A percentile compares a stretch with the other conserved stretches of the same genome.
Evolutionary conservation across 805 yeast genomes (phyloP).

Genomic region (Hanseniaspora meyeri): DNA sequence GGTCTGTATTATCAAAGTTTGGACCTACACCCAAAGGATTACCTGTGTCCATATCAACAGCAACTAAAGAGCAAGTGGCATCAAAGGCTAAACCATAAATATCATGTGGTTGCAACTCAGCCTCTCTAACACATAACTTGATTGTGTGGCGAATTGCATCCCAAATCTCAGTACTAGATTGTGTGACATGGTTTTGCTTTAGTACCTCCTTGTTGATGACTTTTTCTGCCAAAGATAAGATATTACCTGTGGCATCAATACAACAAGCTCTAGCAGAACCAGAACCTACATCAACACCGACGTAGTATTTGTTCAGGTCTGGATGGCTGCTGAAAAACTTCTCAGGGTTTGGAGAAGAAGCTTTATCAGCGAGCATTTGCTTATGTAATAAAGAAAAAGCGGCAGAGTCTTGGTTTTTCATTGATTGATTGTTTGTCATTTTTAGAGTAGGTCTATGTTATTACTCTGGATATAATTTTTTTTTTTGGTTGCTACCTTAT

Average conservation of each 20-base stretch:
- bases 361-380: slow-evolving; percentile 7
- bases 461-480: neutral
- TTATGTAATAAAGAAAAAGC: slow-evolving; percentile 11
- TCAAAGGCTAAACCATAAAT: slow-evolving; percentile 90
- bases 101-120: slow-evolving; percentile 53
- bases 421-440: neutral
- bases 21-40: slow-evolving; percentile 86
- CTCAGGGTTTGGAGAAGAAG: slow-evolving; percentile 4
- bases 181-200: slow-evolving; percentile 65
- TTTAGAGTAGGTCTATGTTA: neutral
- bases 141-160: slow-evolving; percentile 73
- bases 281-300: slow-evolving; percentile 94
- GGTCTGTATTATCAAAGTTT: slow-evolving; percentile 55
- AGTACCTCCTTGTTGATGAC: slow-evolving; percentile 67
- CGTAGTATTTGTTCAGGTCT: slow-evolving; percentile 30
- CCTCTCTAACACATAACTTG: slow-evolving; percentile 56
- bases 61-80: slow-evolving; percentile 93
- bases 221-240: slow-evolving; percentile 64
- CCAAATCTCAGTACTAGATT: slow-evolving; percentile 88
- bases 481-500: neutral
- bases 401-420: neutral
- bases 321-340: slow-evolving; percentile 2
- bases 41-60: slow-evolving; percentile 50
- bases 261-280: slow-evolving; percentile 94
- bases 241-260: slow-evolving; percentile 71